Evolutionary conservation across 257 asterid genomes (phyloP).

Genomic region (Primulina tabacum): DNA sequence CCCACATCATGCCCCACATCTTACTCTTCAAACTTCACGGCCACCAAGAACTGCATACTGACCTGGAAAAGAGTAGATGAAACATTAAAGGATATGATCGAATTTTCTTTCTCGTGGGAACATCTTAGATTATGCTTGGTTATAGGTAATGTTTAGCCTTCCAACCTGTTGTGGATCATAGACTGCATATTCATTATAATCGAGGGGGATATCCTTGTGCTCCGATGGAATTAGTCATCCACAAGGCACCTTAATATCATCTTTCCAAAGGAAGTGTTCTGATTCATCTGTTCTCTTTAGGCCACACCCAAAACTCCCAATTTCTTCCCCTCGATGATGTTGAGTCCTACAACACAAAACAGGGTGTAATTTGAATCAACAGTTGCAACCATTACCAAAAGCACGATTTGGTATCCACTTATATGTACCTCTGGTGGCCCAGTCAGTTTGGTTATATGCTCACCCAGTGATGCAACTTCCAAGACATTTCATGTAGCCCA

Average conservation of each 20-base stretch:
- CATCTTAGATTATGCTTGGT: too few relatives aligned
- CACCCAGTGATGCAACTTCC: slow-evolving; percentile 17
- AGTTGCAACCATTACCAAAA: too few relatives aligned
- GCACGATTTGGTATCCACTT: too few relatives aligned
- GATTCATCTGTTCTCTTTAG: slow-evolving; percentile 42
- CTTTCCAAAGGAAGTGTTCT: slow-evolving; percentile 71
- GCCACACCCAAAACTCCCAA: slow-evolving; percentile 1
- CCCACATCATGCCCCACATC: not conserved
- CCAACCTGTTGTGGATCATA: slow-evolving; percentile 58
- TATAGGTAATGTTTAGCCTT: too few relatives aligned
- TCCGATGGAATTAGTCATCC: slow-evolving; percentile 59
- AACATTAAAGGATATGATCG: too few relatives aligned
- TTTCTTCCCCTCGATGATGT: slow-evolving; percentile 3
- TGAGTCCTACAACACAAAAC: not conserved
- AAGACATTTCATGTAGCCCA: slow-evolving; percentile 79
- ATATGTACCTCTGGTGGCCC: slow-evolving; percentile 33
- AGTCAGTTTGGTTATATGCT: slow-evolving; percentile 38
- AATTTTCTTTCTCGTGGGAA: too few relatives aligned
- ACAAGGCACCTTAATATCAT: slow-evolving; percentile 71
- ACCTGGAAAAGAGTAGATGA: too few relatives aligned
- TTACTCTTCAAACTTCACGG: slow-evolving; percentile 3
- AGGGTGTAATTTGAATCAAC: too few relatives aligned
- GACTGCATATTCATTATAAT: slow-evolving; percentile 62
- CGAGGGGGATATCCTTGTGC: slow-evolving; percentile 57
- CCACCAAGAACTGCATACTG: not conserved